Evolutionary conservation across 345 rosid genomes (phyloP).

Genomic region (Carallia pectinifolia): DNA sequence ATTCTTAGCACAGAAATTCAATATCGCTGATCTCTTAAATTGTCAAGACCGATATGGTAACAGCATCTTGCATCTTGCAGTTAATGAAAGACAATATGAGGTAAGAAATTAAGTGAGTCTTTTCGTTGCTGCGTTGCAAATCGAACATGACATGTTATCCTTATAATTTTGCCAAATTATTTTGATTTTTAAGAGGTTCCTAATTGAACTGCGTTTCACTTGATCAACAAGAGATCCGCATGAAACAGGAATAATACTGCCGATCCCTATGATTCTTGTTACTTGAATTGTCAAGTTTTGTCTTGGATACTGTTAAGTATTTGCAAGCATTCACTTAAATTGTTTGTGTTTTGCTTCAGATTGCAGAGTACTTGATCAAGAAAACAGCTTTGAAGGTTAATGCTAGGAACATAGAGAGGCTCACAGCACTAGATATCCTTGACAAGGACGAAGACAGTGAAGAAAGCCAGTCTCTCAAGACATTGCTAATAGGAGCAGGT

Average conservation of each 20-base stretch:
- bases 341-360: background rate
- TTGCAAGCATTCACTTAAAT: background rate
- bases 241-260: too few species aligned
- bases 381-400: background rate
- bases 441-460: background rate
- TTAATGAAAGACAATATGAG: constrained; percentile 3
- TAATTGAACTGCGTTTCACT: too few species aligned
- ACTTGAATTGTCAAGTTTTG: too few species aligned
- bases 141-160: background rate
- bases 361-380: constrained; percentile 17
- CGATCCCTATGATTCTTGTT: too few species aligned
- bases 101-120: constrained; percentile 2
- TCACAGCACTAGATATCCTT: constrained; percentile 16
- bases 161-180: background rate
- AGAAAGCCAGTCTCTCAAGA: background rate
- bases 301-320: too few species aligned
- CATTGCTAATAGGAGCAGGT: background rate
- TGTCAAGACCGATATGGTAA: constrained; percentile 25
- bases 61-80: constrained; percentile 32
- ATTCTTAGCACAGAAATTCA: constrained; percentile 1
- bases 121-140: background rate
- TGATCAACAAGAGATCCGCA: too few species aligned
- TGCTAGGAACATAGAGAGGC: background rate
- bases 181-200: background rate
- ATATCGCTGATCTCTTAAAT: constrained; percentile 10